Evolutionary conservation across 345 rosid species (phyloP), one percentile per base, ranked within the genome.

Genomic region (Camelina laxa): DNA sequence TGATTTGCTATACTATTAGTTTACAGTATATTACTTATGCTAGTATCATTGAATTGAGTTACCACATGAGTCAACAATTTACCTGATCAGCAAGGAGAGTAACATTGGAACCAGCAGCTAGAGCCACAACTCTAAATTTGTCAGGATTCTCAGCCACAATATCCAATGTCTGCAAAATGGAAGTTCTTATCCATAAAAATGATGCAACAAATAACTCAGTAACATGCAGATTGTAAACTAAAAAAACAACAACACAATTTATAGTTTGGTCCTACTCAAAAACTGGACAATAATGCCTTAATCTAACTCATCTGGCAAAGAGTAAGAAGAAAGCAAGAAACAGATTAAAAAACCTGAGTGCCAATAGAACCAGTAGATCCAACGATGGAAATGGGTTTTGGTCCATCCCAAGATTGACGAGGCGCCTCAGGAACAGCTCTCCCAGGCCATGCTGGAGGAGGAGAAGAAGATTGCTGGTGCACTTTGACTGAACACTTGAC

Each of bases 311-410:
- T 54, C 10, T 24, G 17, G 14, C 39, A 65, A 41, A 24, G 5
- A 69, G 44, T 6, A 30, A 13, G 12, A 4, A 21, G 19, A 45
- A 47, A 36, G 21, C 6, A 12, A 7, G 0, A 27, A 27, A 27
- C 30, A 27, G 30, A 27, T 0, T 27, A 9, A 2, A 31, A 41
- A 56, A 95, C 99, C 97, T 95, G 99, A 48, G 99, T 95, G 68
- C 99, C 97, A 77, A 95, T 95, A 41, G 99, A 95, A 76, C 97
- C 97, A 75, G 99, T 95, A 17, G 97, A 95, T 69, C 99, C 99
- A 75, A 95, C 83, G 35, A 95, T 75, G 2, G 99, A 92, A 55
- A 95, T 86, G 14, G 97, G 97, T 73, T 95, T 95, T 0, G 97
- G 97, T 69, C 99, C 96, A 69, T 87, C 96, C 92, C 96, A 89